Evolutionary conservation across 2,329 filamentous ascomycete genomes (phyloP).

Genomic region (Teratosphaeria viscida): DNA sequence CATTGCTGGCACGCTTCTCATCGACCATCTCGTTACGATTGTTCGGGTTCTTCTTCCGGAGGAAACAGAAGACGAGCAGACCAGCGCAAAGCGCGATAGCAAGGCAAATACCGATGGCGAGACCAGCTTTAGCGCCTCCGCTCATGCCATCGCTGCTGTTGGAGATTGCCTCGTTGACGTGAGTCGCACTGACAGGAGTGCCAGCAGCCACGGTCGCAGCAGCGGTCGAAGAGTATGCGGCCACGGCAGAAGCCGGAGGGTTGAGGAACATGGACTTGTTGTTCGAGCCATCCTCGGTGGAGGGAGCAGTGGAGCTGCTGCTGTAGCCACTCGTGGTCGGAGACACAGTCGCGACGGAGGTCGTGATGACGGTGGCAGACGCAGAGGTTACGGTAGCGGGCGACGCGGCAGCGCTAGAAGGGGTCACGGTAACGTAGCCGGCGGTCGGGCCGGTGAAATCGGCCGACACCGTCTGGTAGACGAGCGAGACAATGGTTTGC

Average conservation of each 20-base stretch:
- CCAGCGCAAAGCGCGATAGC: constrained; percentile 56
- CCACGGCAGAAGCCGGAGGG: neutral
- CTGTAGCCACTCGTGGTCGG: neutral
- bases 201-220: constrained; percentile 9
- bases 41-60: constrained; percentile 57
- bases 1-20: constrained; percentile 27
- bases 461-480: constrained; percentile 44
- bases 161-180: constrained; percentile 2
- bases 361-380: constrained; percentile 1
- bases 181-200: constrained; percentile 15
- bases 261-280: constrained; percentile 9
- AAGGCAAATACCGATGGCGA: constrained; percentile 71
- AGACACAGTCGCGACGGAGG: constrained; percentile 2
- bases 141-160: constrained; percentile 30
- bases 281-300: constrained; percentile 1
- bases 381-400: constrained; percentile 1
- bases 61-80: constrained; percentile 62
- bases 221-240: constrained; percentile 10
- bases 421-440: constrained; percentile 20
- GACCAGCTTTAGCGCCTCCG: constrained; percentile 58
- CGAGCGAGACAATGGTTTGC: constrained; percentile 31
- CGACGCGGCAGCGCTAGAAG: constrained; percentile 5
- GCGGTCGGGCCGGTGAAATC: constrained; percentile 40
- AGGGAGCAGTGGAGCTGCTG: neutral
- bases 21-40: constrained; percentile 27